These are phyloP conservation scores for Cryphonectria naterciae DNA, from an alignment of 2,329 filamentous ascomycete species.

Conservation along the genomic window DNA sequence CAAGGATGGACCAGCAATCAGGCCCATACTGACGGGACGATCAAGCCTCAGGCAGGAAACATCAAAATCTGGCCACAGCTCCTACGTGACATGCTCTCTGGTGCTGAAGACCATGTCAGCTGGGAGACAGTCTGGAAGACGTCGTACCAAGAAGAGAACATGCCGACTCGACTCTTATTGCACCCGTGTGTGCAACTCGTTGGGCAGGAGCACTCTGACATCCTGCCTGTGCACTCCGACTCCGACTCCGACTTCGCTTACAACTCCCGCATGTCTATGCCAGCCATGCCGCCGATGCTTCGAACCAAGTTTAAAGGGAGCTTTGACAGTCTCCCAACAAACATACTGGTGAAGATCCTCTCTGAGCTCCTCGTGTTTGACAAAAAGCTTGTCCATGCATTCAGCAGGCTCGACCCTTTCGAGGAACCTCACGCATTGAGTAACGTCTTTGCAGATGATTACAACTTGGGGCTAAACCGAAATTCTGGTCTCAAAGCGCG, in stretches of 20 bases:
- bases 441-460: neutral
- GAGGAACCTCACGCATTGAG: neutral
- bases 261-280: neutral
- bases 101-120: neutral
- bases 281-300: neutral
- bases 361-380: constrained; percentile 11
- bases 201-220: neutral
- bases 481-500: neutral
- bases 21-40: neutral
- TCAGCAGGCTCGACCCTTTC: constrained; percentile 16
- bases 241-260: neutral
- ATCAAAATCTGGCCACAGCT: neutral
- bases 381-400: constrained; percentile 8
- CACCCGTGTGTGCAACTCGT: constrained; percentile 18
- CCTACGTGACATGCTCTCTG: neutral
- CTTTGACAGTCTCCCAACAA: neutral
- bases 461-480: neutral
- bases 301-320: neutral
- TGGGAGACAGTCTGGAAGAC: constrained; percentile 14
- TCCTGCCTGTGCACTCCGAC: neutral
- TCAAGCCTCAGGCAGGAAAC: neutral
- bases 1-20: neutral
- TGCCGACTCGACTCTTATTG: neutral
- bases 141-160: constrained; percentile 15
- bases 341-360: constrained; percentile 5